Conservation (phyloP, 345 rosid species). For the Kandelia obovata region DNA sequence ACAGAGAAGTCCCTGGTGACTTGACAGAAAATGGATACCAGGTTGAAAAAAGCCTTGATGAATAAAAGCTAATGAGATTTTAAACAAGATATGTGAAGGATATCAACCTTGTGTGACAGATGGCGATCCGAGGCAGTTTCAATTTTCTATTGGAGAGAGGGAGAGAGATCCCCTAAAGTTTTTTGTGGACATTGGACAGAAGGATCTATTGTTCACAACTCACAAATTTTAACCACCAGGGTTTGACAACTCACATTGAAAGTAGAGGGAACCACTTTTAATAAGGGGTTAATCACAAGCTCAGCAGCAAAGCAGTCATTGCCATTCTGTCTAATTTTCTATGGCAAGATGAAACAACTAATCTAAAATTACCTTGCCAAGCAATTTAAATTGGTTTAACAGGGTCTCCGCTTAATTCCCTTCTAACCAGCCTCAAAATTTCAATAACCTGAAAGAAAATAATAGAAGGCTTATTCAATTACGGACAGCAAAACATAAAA, state of each 20-base stretch:
- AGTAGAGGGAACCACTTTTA: no score
- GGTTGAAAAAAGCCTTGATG: background rate
- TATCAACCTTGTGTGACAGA: background rate
- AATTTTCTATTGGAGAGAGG: background rate
- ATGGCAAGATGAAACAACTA: no score
- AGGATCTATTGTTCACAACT: no score
- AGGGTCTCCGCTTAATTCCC: conserved; percentile 72
- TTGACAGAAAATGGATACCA: background rate
- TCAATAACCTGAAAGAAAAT: conserved; percentile 63
- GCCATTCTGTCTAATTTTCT: no score
- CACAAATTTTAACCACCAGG: no score
- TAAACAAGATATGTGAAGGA: background rate
- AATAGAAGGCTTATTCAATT: conserved; percentile 2
- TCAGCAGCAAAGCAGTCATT: no score
- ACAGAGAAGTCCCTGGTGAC: no score
- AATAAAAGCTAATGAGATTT: background rate
- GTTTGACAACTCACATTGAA: no score
- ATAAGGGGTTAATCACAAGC: no score
- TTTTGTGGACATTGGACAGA: no score
- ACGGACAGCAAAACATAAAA: background rate
- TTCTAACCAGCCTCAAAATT: conserved; percentile 73
- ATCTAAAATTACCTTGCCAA: conserved; percentile 19
- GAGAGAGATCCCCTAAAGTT: no score
- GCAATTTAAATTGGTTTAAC: conserved; percentile 34
- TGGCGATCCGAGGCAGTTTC: background rate